Evolutionary conservation across 169 alveolate species (phyloP).

Genomic region (Plasmodium inui): DNA sequence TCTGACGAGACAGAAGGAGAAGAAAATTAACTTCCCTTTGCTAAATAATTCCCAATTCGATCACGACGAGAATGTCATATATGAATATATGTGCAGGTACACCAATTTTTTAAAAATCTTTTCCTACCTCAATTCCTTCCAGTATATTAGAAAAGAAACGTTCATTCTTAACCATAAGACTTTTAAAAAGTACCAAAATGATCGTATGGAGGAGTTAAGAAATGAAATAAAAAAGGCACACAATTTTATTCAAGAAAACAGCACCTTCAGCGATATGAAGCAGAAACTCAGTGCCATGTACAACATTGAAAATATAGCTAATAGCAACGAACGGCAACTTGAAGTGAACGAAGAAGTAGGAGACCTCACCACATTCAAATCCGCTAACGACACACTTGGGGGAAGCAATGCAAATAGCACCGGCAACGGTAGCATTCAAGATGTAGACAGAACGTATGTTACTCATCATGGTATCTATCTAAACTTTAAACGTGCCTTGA

Average conservation of each 20-base stretch:
- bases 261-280: constrained; percentile 28
- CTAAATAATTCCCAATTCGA: neutral
- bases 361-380: neutral
- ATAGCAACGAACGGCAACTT: neutral
- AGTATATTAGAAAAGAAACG: neutral
- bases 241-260: constrained; percentile 6
- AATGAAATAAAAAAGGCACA: constrained; percentile 8
- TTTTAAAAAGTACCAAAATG: constrained; percentile 14
- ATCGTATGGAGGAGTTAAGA: neutral
- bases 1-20: constrained; percentile 1
- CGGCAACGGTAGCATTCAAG: neutral
- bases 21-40: constrained; percentile 1
- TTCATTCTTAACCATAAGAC: constrained; percentile 3
- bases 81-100: constrained; percentile 38
- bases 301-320: constrained; percentile 13
- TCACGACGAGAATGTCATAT: constrained; percentile 13
- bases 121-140: neutral
- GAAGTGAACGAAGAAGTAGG: constrained; percentile 17
- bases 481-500: constrained; percentile 1
- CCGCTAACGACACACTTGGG: neutral
- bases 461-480: constrained; percentile 37
- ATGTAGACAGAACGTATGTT: neutral
- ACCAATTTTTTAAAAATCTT: constrained; percentile 36
- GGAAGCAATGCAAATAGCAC: neutral
- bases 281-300: constrained; percentile 13